Base-by-base conservation (phyloP, 2,329 filamentous ascomycete species). In the Monilinia laxa region DNA sequence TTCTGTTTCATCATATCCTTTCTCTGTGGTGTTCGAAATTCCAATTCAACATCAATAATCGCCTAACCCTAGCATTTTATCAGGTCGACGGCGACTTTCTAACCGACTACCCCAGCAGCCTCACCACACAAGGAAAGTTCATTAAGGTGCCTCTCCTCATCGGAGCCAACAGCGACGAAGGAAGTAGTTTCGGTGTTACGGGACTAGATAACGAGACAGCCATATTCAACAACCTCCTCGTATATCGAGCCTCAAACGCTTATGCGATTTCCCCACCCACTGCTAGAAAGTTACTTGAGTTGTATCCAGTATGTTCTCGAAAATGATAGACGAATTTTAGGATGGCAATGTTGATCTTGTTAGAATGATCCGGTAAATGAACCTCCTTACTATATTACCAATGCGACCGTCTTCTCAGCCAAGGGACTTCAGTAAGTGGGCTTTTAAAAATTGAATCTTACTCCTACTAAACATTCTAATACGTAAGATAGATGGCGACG, bases 131-230 rank as follows among this genome's bases (percentile, higher is more conserved):
- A n/a, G 78, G 78, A 0, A 79, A 79, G 20, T 83, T 79, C 70
- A 76, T 80, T 52, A 73, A 77, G 2, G 76, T 83, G 0, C 82
- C 82, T 0, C 74, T 82, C 25, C 72, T 85, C 1, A 79, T 77
- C 0, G 82, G 82, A 3, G 78, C 81, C 60, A 84, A 84, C 69
- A 81, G 78, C 4, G 82, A 84, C 69, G 82, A 84, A 70, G 80
- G 80, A 3, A 78, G 77, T 35, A 75, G 74, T 42, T 81, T 82
- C 68, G 79, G 76, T 7, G 76, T 81, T n/a, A 73, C 76, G 0
- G 75, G 75, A 1, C 71, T 77, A 6, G 74, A 83, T 64, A 82
- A 79, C 4, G 79, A 79, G 28, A 69, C 77, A 5, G 80, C 81
- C 28, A 76, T 84, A 4, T 80, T 81, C 70, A 72, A 78, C 58